Conservation (phyloP, 129 eudicot species). For the Centella asiatica region DNA sequence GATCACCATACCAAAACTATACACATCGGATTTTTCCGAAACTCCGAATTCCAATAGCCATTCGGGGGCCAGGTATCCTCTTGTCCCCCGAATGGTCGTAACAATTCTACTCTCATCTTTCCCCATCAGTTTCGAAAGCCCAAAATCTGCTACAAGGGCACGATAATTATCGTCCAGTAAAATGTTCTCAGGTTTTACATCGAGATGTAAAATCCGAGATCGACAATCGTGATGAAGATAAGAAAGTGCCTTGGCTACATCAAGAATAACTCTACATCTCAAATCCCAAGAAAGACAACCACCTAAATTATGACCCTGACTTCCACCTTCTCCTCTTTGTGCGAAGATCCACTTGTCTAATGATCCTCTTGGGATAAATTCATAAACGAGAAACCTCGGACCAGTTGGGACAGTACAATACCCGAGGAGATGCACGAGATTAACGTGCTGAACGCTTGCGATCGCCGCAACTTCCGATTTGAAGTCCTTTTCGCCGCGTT, state of each 20-base stretch:
- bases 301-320: background rate
- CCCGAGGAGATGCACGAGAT: conserved; percentile 62
- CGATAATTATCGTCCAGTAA: conserved; percentile 56
- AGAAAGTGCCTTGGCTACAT: conserved; percentile 77
- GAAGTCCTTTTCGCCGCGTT: conserved; percentile 68
- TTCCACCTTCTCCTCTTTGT: background rate
- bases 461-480: conserved; percentile 78
- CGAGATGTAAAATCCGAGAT: conserved; percentile 66
- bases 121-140: conserved; percentile 66
- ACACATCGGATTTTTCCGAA: conserved; percentile 69
- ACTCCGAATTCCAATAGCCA: conserved; percentile 80
- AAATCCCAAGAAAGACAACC: conserved; percentile 73
- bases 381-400: conserved; percentile 57
- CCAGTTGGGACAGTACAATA: conserved; percentile 42
- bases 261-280: conserved; percentile 48
- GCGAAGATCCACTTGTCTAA: conserved; percentile 78
- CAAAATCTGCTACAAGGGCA: conserved; percentile 71
- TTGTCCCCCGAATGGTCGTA: conserved; percentile 66
- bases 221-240: conserved; percentile 82
- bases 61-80: conserved; percentile 86
- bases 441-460: conserved; percentile 78
- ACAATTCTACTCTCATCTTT: conserved; percentile 57
- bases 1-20: conserved; percentile 84
- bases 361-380: conserved; percentile 57
- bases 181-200: conserved; percentile 84